Base-by-base conservation (phyloP, 31 red algal genomes). In the Porphyra umbilicalis region DNA sequence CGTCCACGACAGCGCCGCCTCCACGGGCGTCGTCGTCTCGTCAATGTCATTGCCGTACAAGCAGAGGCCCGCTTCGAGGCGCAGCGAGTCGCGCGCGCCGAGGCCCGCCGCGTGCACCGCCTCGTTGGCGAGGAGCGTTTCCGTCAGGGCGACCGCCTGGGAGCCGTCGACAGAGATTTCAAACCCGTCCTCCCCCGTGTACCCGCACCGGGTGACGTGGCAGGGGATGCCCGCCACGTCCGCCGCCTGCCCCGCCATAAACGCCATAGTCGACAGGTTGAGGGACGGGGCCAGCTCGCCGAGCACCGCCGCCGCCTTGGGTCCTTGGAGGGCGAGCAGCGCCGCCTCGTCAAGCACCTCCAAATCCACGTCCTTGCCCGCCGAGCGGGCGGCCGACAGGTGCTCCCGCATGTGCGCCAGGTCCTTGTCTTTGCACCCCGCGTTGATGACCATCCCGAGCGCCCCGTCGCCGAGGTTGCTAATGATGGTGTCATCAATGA, bases 41-140 rank as follows among this genome's bases (percentile, higher is more conserved):
- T 96, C 94, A 84, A 96, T 94, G 80, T 99, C 97, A 85, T 96
- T 96, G n/a, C 97, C 97, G 75, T 99, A 99, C 75, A 99, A 80
- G 84, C 97, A 99, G 76, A 99, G 81, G 30, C 97, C 97, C 6
- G 97, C 97, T 77, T 99, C 97, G 30, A 99, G 81, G 6, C 97
- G 87, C 84, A 99, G 87, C 68, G 91, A 94, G 86, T 99, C 97
- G 6, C 97, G 81, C n/a, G 97, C 94, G 25, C 97, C 97, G 18
- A 99, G 86, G 25, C 97, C 97, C 15, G 83, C 81, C 14, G 97
- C 88, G 9, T 87, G 83, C 34, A 99, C 97, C 36, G 80, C 90
- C 38, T 89, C 89, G 33, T 95, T 67, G 30, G 78, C 87, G 34
- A 79, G 82, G 10, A 99, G 83, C 80, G 76, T 82, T 37, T 96